Conservation (phyloP, 2,329 filamentous ascomycete genomes). For the Fusarium sp. region DNA sequence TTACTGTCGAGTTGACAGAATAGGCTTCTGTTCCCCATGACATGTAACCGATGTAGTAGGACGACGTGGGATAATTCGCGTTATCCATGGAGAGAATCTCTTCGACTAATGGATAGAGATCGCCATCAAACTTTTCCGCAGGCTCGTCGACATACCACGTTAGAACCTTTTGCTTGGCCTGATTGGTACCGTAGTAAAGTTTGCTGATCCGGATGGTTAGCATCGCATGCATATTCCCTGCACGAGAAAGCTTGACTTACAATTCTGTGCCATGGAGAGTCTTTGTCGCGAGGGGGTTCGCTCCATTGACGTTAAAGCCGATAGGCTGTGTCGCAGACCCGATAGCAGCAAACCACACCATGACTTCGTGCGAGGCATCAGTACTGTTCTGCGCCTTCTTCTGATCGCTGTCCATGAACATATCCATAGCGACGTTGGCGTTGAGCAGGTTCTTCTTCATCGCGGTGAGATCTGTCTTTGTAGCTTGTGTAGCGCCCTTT, state of each 20-base stretch:
- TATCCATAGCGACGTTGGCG: constrained; percentile 67
- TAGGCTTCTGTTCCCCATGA: constrained; percentile 62
- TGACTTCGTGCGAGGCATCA: constrained; percentile 61
- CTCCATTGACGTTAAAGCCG: constrained; percentile 47
- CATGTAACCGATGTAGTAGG: constrained; percentile 62
- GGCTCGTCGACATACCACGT: constrained; percentile 57
- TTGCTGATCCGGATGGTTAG: constrained; percentile 36
- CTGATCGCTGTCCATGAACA: constrained; percentile 62
- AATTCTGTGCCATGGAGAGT: constrained; percentile 54
- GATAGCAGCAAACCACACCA: constrained; percentile 64
- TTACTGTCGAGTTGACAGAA: constrained; percentile 54
- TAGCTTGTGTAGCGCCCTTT: constrained; percentile 51
- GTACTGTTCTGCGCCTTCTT: constrained; percentile 51
- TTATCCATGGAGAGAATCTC: constrained; percentile 49
- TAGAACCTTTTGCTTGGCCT: constrained; percentile 55
- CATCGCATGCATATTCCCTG: not conserved
- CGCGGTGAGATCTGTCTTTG: constrained; percentile 46
- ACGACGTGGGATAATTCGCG: constrained; percentile 48
- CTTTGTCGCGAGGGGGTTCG: constrained; percentile 45
- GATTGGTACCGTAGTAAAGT: constrained; percentile 55
- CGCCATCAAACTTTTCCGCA: constrained; percentile 55
- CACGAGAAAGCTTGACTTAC: constrained; percentile 42
- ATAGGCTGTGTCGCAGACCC: constrained; percentile 59
- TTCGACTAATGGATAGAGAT: constrained; percentile 57
- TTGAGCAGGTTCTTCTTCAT: constrained; percentile 53